Base-by-base conservation (phyloP, 768 basidiomycete species). In the Podaxis sp. region DNA sequence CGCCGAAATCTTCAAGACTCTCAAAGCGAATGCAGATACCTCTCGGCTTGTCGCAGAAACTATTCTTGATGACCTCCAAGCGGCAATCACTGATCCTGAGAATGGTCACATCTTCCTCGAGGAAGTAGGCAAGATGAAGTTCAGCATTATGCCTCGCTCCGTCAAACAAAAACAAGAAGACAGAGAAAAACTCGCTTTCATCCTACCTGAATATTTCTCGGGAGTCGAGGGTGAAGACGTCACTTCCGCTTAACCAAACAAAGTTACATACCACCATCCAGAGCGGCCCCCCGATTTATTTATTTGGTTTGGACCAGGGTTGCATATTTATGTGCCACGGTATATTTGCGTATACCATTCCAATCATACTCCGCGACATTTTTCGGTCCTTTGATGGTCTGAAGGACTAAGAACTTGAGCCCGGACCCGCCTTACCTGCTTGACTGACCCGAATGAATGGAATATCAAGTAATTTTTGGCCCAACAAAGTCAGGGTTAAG, bases 1-100 rank as follows among this genome's bases (percentile, higher is more conserved):
- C 2, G 88, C 91, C 2, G 93, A 97, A 68, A 94, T 99, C 30
- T 82, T 95, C 81, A 90, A 92, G 74, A 95, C 92, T 1, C 86
- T 99, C 42, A 82, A 87, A 55, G 82, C 84, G 24, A 99, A 99
- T 72, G 94, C 95, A 2, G 84, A 88, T n/a, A 90, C 90, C 11
- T 89, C 93, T 15, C 88, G 93, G 56, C 83, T 85, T 59, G 90
- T 93, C 56, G 87, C 87, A 0, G 87, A 82, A 2, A 78, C 80
- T 6, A 82, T 93, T 63, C 82, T 94, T 33, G 86, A 87, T 30
- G 89, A 89, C 11, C 77, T 94, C 4, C 86, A 93, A 68, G 73
- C 82, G 15, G 75, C 55, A 24, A 56, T 46, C 55, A 83, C 63
- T 22, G 69, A 64, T 15, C 61, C 66, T 11, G 71, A 71, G n/a